Base-by-base conservation (phyloP, 768 basidiomycete species). In the Suillus luteus region DNA sequence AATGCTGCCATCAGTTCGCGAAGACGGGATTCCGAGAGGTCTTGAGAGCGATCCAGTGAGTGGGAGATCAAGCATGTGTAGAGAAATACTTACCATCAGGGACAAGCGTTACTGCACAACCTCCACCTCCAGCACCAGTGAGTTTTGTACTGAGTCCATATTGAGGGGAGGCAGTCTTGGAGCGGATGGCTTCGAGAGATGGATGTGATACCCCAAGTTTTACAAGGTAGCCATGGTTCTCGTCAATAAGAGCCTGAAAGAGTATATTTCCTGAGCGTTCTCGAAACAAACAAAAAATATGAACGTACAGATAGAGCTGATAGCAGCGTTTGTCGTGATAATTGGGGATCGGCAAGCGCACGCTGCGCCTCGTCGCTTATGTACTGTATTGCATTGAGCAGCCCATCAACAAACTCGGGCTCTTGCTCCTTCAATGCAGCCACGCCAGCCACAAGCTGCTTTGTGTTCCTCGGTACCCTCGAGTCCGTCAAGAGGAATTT, bases 111-210 rank as follows among this genome's bases (percentile, higher is more conserved):
- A 99, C 94, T 5, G 95, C 90, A 72, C 97, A 99, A n/a, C 97
- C 97, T 31, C 97, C 97, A 46, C 97, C 97, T 37, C 97, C 97
- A 9, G 97, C 96, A 48, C 97, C 97, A 8, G 97, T 99, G 62
- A 99, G 78, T 80, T 98, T 97, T n/a, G 95, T 95, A 70, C 87
- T 87, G 55, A 99, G 80, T 11, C 79, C 77, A 77, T 89, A 91
- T 9, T 88, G 89, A 65, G 79, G 71, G 11, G 82, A 81, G 11
- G 79, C 76, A 0, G 95, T 93, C 67, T 83, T 87, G n/a, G 81
- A 76, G 61, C 88, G 85, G 68, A 98, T 95, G 24, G 81, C 78
- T 76, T 99, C 97, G 63, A 99, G 78, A 2, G 89, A 78, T 12
- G 93, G 87, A 75, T 99, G 97, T 2, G 96, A 97, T 38, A 99